Evolutionary conservation across 2,329 filamentous ascomycete genomes (phyloP).

Genomic region (Blastomyces emzantsi): DNA sequence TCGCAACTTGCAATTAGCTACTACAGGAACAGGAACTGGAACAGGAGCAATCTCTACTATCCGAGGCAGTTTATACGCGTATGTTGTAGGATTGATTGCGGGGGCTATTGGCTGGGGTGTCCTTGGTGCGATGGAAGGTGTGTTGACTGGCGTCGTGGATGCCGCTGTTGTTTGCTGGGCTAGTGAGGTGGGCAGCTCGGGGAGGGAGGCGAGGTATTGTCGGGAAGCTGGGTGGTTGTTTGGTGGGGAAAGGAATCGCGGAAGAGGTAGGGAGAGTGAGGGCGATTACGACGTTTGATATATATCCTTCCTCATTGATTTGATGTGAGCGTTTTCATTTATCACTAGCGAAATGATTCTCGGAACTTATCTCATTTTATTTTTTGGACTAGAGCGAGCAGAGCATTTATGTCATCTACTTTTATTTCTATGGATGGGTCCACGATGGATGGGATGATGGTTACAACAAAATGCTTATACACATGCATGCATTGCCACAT

Average conservation of each 20-base stretch:
- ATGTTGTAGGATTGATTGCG: constrained; percentile 84
- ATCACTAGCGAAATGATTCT: background rate
- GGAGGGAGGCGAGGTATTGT: constrained; percentile 63
- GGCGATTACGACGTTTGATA: background rate
- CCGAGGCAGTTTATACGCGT: constrained; percentile 83
- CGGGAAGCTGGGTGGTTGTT: constrained; percentile 85
- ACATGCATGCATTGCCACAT: background rate
- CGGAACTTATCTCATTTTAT: background rate
- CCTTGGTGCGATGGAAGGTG: constrained; percentile 80
- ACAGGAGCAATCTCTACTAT: constrained; percentile 28
- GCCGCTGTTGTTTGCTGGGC: constrained; percentile 89
- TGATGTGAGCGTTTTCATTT: background rate
- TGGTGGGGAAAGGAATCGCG: constrained; percentile 45
- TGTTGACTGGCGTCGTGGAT: constrained; percentile 78
- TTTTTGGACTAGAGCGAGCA: background rate
- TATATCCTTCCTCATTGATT: background rate
- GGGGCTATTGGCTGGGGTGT: constrained; percentile 94
- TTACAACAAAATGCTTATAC: background rate
- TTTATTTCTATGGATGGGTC: background rate
- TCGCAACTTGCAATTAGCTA: constrained; percentile 58
- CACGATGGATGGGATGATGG: background rate
- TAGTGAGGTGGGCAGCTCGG: constrained; percentile 65
- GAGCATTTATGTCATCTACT: background rate
- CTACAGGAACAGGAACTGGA: constrained; percentile 23
- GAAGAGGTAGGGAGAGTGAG: background rate